phyloP scores from a whole-genome alignment of 371 early-diverging fungal species.

The Haplosporangium sp. region DNA sequence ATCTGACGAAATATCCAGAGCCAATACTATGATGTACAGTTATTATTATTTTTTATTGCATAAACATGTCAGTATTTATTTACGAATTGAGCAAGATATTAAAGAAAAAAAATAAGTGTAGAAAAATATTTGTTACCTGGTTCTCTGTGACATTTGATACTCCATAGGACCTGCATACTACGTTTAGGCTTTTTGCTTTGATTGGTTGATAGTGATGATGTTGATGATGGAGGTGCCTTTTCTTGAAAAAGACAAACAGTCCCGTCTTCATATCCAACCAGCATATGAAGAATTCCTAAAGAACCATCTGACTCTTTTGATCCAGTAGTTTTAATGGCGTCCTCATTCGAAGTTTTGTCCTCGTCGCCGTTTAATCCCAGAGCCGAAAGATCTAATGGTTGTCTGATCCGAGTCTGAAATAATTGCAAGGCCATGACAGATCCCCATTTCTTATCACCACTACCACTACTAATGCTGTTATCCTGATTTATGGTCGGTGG shows the following conservation, averaged over 20 bases:
- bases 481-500: neutral
- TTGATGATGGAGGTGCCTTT: too few relatives aligned
- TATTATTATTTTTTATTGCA: too few relatives aligned
- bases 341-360: too few relatives aligned
- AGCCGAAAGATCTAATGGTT: neutral
- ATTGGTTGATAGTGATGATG: neutral
- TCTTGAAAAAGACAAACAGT: conserved; percentile 35
- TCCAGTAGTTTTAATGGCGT: neutral
- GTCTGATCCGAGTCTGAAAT: conserved; percentile 4
- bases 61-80: too few relatives aligned
- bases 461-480: neutral
- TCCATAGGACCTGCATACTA: conserved; percentile 42
- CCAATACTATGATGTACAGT: conserved; percentile 23
- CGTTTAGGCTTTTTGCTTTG: conserved; percentile 12
- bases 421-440: conserved; percentile 47
- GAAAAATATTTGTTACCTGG: conserved; percentile 21
- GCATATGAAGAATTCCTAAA: conserved; percentile 15
- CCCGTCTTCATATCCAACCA: conserved; percentile 47
- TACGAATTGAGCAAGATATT: neutral
- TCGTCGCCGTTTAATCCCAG: neutral
- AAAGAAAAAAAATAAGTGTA: neutral
- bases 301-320: neutral
- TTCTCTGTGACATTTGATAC: conserved; percentile 39
- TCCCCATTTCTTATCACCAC: conserved; percentile 33
- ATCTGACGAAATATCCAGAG: conserved; percentile 29